These are phyloP conservation scores for Fusarium floridanum DNA, from an alignment of 2,329 filamentous ascomycete species.

Conservation along the genomic window DNA sequence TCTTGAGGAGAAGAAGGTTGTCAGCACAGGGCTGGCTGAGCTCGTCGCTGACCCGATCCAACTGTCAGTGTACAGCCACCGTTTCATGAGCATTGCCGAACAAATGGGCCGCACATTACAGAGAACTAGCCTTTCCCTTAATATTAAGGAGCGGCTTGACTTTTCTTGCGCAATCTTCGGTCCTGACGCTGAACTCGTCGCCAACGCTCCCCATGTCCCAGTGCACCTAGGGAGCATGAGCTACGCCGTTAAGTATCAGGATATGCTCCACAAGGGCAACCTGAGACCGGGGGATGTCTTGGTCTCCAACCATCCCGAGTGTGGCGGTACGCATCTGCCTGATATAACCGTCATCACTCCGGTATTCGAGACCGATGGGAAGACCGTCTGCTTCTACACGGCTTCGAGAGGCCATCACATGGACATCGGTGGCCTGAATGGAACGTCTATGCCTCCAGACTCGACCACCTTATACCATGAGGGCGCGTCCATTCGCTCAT, in stretches of 20 bases:
- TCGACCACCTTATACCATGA: conserved; percentile 58
- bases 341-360: conserved; percentile 9
- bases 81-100: conserved; percentile 70
- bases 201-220: conserved; percentile 49
- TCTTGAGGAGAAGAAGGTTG: not conserved
- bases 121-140: conserved; percentile 65
- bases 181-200: conserved; percentile 53
- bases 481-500: conserved; percentile 53
- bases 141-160: conserved; percentile 57
- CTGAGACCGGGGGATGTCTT: conserved; percentile 53
- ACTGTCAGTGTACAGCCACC: conserved; percentile 66
- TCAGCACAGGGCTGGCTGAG: not conserved
- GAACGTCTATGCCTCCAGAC: conserved; percentile 45
- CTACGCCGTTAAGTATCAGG: conserved; percentile 53
- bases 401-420: conserved; percentile 10
- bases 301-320: conserved; percentile 54
- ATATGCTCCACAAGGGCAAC: conserved; percentile 47
- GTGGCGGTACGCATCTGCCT: conserved; percentile 33
- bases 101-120: conserved; percentile 69
- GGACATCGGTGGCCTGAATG: conserved; percentile 3
- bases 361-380: conserved; percentile 5
- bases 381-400: conserved; percentile 13
- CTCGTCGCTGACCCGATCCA: conserved; percentile 60
- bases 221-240: conserved; percentile 56
- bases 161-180: conserved; percentile 58